Conservation (phyloP, 169 alveolate genomes). For the Eimeria zaria region DNA sequence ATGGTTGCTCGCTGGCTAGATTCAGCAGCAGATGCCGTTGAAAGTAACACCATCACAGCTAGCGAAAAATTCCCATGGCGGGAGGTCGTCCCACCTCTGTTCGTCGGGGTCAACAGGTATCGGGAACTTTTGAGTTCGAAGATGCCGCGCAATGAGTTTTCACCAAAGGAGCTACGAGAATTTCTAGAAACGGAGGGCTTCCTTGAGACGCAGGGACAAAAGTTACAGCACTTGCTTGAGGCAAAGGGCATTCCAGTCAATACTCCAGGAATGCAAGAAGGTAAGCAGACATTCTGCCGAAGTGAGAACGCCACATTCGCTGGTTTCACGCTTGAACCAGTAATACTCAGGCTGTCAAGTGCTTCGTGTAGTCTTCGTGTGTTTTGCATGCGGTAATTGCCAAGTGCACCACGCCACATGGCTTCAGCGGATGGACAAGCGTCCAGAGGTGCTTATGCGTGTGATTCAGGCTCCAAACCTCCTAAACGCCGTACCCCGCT, state of each 20-base stretch:
- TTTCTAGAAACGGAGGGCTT: conserved; percentile 35
- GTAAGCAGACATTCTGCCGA: background rate
- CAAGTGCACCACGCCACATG: background rate
- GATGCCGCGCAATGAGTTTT: background rate
- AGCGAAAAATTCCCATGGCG: conserved; percentile 43
- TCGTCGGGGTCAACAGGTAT: conserved; percentile 35
- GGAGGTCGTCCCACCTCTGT: conserved; percentile 41
- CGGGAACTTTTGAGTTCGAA: conserved; percentile 19
- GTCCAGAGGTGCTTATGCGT: background rate
- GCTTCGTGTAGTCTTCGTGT: background rate
- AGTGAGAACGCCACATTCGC: background rate
- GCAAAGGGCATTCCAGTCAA: conserved; percentile 3
- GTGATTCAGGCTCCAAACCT: conserved; percentile 10
- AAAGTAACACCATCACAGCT: conserved; percentile 40
- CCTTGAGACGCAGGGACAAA: conserved; percentile 48
- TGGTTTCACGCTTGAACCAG: background rate
- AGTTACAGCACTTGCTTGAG: conserved; percentile 20
- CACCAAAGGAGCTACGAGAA: conserved; percentile 13
- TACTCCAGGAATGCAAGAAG: background rate
- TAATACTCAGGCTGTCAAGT: background rate
- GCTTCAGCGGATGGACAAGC: background rate
- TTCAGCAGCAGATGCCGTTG: conserved; percentile 35
- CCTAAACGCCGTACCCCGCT: conserved; percentile 51
- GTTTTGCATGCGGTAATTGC: background rate
- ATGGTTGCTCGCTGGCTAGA: conserved; percentile 67